Evolutionary conservation across 2,329 filamentous ascomycete species (phyloP), one percentile per base, ranked within the genome.

Genomic region (Cladophialophora immunda): DNA sequence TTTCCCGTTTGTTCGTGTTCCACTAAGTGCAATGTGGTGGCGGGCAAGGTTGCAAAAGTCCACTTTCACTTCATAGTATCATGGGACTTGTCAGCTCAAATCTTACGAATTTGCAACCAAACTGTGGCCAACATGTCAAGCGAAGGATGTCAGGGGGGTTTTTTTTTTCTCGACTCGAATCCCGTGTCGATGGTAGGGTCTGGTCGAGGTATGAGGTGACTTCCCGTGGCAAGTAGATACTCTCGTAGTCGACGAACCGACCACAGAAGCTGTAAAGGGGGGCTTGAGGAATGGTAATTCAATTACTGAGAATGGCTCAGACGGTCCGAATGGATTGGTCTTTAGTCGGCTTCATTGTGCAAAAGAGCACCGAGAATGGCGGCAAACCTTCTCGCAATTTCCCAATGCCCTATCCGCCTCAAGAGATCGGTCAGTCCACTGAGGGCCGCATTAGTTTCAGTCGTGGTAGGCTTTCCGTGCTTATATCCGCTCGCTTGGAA

Each of bases 331-430:
- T 36, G n/a, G 3, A 13, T n/a, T 9, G 29, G 50, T 19, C 30
- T 15, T 61, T 50, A 61, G 13, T 61, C 58, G n/a, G 59, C 53
- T 50, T 70, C 68, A 30, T 70, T 57, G 55, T 70, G 68, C 7
- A 71, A 59, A 29, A 71, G 54, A 17, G 66, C 70, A 27, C 65
- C 68, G 17, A 76, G 65, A 7, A 74, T 72, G 25, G 64, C 65
- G 1, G 74, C 70, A 69, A 76, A 75, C 29, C 70, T 66, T 29
- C 71, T 65, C 2, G 74, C 75, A 58, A 76, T 76, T 30, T 69
- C 73, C 74, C 74, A 76, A 45, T 74, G 70, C 1, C 73, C 73
- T 47, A 73, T 72, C 1, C 74, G 70, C 30, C 72, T 69, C 30
- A 76, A 65, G 15, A 75, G 63, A 45, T 75, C 73, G 27, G 72